Evolutionary conservation across 225 moss, liverwort and hornwort species (phyloP), one percentile per base, ranked within the genome.

Genomic region (Neckera pumila): DNA sequence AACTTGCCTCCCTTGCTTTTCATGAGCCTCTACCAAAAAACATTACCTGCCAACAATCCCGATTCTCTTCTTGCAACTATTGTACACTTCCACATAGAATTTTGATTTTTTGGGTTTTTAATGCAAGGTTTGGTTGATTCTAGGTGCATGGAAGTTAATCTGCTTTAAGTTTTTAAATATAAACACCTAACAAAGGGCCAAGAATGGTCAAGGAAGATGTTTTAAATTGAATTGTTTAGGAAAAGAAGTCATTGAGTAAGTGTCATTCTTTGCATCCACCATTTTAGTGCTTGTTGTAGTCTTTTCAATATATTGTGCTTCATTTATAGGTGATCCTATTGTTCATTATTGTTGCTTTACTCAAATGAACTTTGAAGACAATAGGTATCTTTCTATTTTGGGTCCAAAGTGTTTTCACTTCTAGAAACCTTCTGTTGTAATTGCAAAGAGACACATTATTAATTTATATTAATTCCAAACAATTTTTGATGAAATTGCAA

Each of bases 11-110:
- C 0, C 3, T 0, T 45, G 0, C 10, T 28, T 72, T 42, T 72
- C 10, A 45, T 28, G 6, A 45, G 17, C 17, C 28, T 72, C 16
- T 2, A 0, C 2, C 2, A 0, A 3, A 45, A 73, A 45, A 17
- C 10, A 43, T 73, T 17, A 1, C 0, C 0, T 0, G 0, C 28
- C 11, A 73, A 17, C 2, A 73, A 6, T 45, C 10, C 1, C 0
- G 0, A 28, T 45, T 30, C 17, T 72, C 0, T 1, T 43, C 17
- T 43, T 45, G 8, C 21, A 76, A 75, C 7, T 47, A 11, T 49
- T 33, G 12, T 8, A 49, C 12, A 76, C 13, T 51, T 76, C 14
- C 10, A 33, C 9, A 4, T 45, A 73, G 17, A 30, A 42, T 76
- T 76, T 75, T 49, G 8, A 31, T 51, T 33, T 42, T 38, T 13